Base-by-base conservation (phyloP, 495 filamentous ascomycete species). In the Penicillium cataractarum region DNA sequence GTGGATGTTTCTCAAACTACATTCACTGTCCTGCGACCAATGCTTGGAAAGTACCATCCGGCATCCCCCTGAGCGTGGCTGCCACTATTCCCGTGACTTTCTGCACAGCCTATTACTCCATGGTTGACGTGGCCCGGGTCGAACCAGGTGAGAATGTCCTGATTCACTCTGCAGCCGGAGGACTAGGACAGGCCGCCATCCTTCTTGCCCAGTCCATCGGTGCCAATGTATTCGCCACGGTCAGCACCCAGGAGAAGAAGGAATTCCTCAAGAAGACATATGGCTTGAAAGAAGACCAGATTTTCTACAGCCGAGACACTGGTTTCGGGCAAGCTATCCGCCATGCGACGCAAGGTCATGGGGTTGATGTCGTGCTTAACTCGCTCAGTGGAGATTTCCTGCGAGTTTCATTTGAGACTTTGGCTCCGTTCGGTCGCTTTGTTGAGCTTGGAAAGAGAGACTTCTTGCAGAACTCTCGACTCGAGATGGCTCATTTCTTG, bases 101-200 rank as follows among this genome's bases (percentile, higher is more conserved):
- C 57, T 71, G 70, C 35, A 87, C 85, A 0, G 88, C 86, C 0
- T 85, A 86, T 63, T 84, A 89, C 70, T 79, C 82, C 1, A 70
- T 90, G 2, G 39, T 75, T 5, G 68, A 78, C 32, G 29, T 79
- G 6, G 77, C 70, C 0, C 58, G 63, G 1, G 57, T 84, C 21
- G n/a, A 55, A 6, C 29, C 80, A 8, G 85, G 76, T 31, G 86
- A 90, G 63, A 82, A 72, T 8, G 80, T 89, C 10, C 72, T 90
- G 22, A 86, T 90, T 55, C 84, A 89, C 62, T 78, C 78, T 1
- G 87, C 83, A 13, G 80, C 85, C 7, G 84, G 86, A 29, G 83
- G 80, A 1, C 81, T 88, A 10, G 87, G 87, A 8, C 86, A 89
- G 68, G 87, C 87, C 2, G 83, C 87, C 13, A 87, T 89, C 60